These are phyloP conservation scores for Trametes punicea DNA, from an alignment of 768 basidiomycete species.

Conservation along the genomic window DNA sequence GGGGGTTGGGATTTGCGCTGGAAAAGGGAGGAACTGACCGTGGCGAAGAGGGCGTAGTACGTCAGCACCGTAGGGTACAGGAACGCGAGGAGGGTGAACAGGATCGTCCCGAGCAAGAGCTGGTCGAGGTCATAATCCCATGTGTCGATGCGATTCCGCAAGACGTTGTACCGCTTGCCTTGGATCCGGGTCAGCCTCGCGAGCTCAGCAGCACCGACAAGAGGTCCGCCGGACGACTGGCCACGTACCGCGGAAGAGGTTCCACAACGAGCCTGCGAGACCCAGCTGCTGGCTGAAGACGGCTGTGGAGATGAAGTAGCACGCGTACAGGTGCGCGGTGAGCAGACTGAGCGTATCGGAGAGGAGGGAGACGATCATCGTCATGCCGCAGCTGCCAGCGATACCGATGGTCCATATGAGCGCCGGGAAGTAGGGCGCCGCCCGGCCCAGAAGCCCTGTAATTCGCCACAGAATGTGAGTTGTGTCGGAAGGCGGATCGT, in stretches of 20 bases:
- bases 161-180: conserved; percentile 88
- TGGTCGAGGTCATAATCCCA: conserved; percentile 94
- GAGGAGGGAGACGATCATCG: conserved; percentile 61
- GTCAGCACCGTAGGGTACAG: conserved; percentile 81
- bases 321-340: conserved; percentile 69
- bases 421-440: conserved; percentile 36
- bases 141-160: conserved; percentile 84
- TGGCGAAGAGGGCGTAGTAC: conserved; percentile 81
- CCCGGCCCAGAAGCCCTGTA: conserved; percentile 25
- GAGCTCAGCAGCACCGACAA: background rate
- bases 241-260: conserved; percentile 78
- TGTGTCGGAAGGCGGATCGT: background rate
- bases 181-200: background rate
- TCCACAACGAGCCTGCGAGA: conserved; percentile 71
- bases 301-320: conserved; percentile 58
- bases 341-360: conserved; percentile 65
- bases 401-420: conserved; percentile 30
- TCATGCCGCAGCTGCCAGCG: conserved; percentile 45
- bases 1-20: background rate
- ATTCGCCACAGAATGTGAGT: background rate
- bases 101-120: conserved; percentile 87
- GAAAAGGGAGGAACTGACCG: conserved; percentile 46
- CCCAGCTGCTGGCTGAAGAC: conserved; percentile 62
- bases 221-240: background rate
- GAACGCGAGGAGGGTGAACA: conserved; percentile 80